phyloP scores from a whole-genome alignment of 352 stramenopile genomes.

The Pythium apleroticum region DNA sequence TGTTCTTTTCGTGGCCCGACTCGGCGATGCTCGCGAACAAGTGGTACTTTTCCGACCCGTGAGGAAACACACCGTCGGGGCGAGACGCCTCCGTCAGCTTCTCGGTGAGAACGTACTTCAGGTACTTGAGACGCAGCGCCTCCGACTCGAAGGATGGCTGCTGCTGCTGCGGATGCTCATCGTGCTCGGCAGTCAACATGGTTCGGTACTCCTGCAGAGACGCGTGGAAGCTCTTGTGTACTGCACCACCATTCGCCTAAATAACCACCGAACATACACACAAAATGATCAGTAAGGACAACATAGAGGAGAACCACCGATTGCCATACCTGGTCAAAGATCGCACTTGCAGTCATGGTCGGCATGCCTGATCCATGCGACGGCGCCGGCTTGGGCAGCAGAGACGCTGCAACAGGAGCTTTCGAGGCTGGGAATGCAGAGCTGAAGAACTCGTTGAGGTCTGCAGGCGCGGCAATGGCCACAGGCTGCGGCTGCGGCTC shows the following conservation, averaged over 20 bases:
- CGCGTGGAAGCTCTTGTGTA: conserved; percentile 22
- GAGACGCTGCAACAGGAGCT: conserved; percentile 10
- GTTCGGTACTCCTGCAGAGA: conserved; percentile 24
- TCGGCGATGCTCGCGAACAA: conserved; percentile 43
- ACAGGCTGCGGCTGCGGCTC: not conserved
- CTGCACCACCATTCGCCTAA: conserved; percentile 12
- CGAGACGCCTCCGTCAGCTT: conserved; percentile 71
- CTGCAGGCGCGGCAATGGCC: conserved; percentile 2
- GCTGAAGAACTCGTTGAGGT: conserved; percentile 16
- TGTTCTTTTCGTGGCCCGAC: conserved; percentile 49
- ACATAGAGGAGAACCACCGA: not conserved
- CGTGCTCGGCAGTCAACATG: conserved; percentile 13
- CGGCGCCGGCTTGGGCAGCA: conserved; percentile 13
- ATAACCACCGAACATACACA: conserved; percentile 4
- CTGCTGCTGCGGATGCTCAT: conserved; percentile 11
- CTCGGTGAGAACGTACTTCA: conserved; percentile 75
- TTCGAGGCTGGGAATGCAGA: conserved; percentile 17
- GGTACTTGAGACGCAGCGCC: conserved; percentile 44
- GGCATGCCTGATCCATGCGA: conserved; percentile 12
- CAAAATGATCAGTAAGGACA: not conserved
- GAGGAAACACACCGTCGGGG: conserved; percentile 68
- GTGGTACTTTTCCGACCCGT: conserved; percentile 65
- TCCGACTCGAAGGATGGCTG: conserved; percentile 22
- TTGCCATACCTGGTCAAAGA: conserved; percentile 18
- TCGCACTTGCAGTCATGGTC: not conserved